Conservation (phyloP, 345 rosid species). For the Geranium brycei region DNA sequence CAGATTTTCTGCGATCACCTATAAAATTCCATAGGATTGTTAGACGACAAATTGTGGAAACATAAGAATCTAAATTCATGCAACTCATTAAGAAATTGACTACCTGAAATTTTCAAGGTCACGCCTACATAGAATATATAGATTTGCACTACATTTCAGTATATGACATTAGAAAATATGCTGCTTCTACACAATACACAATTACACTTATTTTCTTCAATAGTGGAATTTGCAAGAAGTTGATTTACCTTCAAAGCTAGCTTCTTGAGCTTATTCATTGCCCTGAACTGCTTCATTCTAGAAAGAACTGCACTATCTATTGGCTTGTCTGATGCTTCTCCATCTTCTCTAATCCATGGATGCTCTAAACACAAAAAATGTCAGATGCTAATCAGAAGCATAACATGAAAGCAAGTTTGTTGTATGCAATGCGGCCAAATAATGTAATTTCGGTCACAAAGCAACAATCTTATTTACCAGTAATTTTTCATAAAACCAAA, state of each 20-base stretch:
- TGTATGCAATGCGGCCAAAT: slow-evolving; percentile 1
- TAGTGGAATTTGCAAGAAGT: neutral
- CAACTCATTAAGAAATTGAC: too few species aligned
- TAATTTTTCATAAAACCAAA: neutral
- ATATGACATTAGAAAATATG: too few species aligned
- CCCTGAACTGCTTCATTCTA: slow-evolving; percentile 76
- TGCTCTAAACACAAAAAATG: slow-evolving; percentile 33
- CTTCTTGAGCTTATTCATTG: slow-evolving; percentile 76
- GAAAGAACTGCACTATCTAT: slow-evolving; percentile 58
- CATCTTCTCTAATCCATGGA: slow-evolving; percentile 78
- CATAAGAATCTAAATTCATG: too few species aligned
- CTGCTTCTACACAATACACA: too few species aligned
- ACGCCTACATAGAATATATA: too few species aligned
- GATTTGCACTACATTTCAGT: too few species aligned
- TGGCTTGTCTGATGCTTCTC: slow-evolving; percentile 65
- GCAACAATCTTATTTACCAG: neutral
- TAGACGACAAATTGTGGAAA: neutral
- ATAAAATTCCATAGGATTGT: neutral
- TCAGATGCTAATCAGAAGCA: slow-evolving; percentile 11
- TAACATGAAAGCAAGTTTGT: neutral
- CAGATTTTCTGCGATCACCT: slow-evolving; percentile 78
- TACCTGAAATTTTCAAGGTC: too few species aligned
- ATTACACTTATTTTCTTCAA: too few species aligned
- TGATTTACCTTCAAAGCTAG: slow-evolving; percentile 62
- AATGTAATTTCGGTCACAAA: neutral